Evolutionary conservation across 345 rosid genomes (phyloP).

Genomic region (Eucalyptus paniculata): DNA sequence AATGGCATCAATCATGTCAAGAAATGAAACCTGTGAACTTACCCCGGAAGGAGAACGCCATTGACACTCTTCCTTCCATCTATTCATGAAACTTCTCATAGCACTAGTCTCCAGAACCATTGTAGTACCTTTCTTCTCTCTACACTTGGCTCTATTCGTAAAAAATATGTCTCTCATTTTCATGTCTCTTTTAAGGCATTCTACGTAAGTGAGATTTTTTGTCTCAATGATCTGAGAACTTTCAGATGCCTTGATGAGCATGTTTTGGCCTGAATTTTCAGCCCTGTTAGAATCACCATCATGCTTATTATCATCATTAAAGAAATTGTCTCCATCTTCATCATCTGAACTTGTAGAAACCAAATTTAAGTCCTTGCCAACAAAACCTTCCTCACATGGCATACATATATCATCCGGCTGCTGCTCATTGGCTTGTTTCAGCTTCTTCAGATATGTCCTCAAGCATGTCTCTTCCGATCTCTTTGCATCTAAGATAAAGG

Average conservation of each 20-base stretch:
- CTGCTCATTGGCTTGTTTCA: neutral
- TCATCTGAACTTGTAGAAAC: slow-evolving; percentile 60
- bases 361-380: slow-evolving; percentile 59
- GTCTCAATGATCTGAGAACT: slow-evolving; percentile 24
- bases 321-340: slow-evolving; percentile 22
- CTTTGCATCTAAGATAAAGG: neutral
- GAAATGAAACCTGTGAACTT: neutral
- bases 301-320: slow-evolving; percentile 5
- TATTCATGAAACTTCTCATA: slow-evolving; percentile 43
- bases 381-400: slow-evolving; percentile 16
- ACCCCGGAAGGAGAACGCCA: slow-evolving; percentile 32
- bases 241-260: neutral
- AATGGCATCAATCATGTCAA: neutral
- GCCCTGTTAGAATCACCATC: neutral
- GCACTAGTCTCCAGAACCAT: slow-evolving; percentile 18
- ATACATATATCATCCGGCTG: neutral
- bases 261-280: neutral
- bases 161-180: slow-evolving; percentile 7
- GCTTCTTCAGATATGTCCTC: neutral
- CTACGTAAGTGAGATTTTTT: slow-evolving; percentile 20
- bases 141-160: slow-evolving; percentile 1
- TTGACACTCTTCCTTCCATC: slow-evolving; percentile 65
- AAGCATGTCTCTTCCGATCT: neutral
- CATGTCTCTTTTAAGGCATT: slow-evolving; percentile 12
- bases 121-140: slow-evolving; percentile 8